Evolutionary conservation across 768 basidiomycete genomes (phyloP).

Genomic region (Mycena leptocephala): DNA sequence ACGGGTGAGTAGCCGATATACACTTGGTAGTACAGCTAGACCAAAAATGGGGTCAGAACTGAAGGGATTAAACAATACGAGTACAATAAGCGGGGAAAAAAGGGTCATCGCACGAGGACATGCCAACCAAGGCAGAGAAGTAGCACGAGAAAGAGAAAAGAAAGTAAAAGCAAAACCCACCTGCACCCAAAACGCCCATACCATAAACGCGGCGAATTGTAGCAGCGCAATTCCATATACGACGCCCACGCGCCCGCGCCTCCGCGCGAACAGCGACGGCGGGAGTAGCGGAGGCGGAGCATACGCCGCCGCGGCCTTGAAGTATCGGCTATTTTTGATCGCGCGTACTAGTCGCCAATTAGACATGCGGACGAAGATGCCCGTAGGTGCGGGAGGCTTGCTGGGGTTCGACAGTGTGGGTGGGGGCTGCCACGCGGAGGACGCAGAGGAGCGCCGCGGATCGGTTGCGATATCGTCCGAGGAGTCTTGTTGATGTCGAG

Average conservation of each 20-base stretch:
- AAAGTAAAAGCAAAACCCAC: neutral
- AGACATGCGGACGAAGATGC: neutral
- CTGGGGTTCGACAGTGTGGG: neutral
- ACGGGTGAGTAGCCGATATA: constrained; percentile 65
- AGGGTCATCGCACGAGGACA: no score
- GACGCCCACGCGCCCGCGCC: constrained; percentile 63
- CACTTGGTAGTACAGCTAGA: constrained; percentile 71
- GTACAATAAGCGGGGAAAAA: neutral
- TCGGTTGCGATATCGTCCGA: neutral
- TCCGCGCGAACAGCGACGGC: constrained; percentile 64
- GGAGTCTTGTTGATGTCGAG: neutral
- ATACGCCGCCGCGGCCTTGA: neutral
- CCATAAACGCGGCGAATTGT: constrained; percentile 63
- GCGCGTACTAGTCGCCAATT: neutral
- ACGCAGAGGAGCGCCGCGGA: constrained; percentile 11
- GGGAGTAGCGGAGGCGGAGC: constrained; percentile 68
- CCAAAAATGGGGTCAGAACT: no score
- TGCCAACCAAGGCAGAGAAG: no score
- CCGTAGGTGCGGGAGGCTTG: neutral
- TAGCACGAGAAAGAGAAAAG: neutral
- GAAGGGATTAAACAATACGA: neutral
- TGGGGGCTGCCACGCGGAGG: neutral
- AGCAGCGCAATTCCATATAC: constrained; percentile 66
- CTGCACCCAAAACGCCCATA: constrained; percentile 52
- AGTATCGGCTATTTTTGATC: neutral